Conservation (phyloP, 768 basidiomycete species). For the Auricularia cornea region DNA sequence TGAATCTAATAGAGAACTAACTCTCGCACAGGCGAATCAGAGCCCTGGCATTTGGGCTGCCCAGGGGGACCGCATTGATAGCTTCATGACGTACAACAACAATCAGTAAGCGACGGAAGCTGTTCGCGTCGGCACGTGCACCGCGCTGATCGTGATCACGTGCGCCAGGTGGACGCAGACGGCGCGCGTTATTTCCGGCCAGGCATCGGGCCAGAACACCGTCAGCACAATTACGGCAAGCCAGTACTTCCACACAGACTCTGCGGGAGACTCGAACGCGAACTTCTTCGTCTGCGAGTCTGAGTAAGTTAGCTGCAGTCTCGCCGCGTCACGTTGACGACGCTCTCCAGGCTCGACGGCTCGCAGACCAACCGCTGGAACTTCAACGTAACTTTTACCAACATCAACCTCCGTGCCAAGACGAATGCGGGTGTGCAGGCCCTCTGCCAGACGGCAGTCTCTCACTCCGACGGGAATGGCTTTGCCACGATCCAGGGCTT, state of each 20-base stretch:
- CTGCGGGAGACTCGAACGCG: not conserved
- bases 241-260: conserved; percentile 1
- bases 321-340: not conserved
- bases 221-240: not conserved
- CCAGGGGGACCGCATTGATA: not conserved
- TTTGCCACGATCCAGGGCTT: not conserved
- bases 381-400: conserved; percentile 2
- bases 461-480: conserved; percentile 3
- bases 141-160: not conserved
- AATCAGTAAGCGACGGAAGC: not conserved
- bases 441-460: not conserved
- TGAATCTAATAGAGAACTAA: not conserved
- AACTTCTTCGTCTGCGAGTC: conserved; percentile 4
- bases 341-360: not conserved
- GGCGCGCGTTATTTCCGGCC: not conserved
- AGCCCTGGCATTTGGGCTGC: conserved; percentile 2
- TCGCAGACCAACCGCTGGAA: conserved; percentile 1
- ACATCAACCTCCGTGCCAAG: not conserved
- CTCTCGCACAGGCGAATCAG: not conserved
- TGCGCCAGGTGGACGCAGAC: conserved; percentile 1
- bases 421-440: not conserved
- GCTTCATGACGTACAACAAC: not conserved
- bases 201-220: not conserved
- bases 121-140: not conserved
- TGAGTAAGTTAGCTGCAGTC: not conserved